Evolutionary conservation across 176 grass and related monocot species (phyloP).

Genomic region (Triticum aestivum): IWGSC_CS_RefSeq_v2.1 NC_057803.1:593106638-593107137

Average conservation of each 20-base stretch:
- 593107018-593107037: conserved; percentile 9
- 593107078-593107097: conserved; percentile 1
- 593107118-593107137: conserved; percentile 10
- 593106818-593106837: not conserved
- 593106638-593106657: not conserved
- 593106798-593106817: not conserved
- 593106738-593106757: not conserved
- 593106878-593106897: no score
- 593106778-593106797: not conserved
- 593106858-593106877: not conserved
- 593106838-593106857: not conserved
- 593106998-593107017: not conserved
- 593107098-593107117: conserved; percentile 11
- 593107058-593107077: conserved; percentile 21
- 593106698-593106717: not conserved
- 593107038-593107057: not conserved
- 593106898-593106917: not conserved
- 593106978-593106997: not conserved
- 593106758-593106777: not conserved
- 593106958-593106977: not conserved
- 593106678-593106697: not conserved
- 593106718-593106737: not conserved
- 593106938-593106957: not conserved
- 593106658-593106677: not conserved
- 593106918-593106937: not conserved